Evolutionary conservation across 148 eudicot genomes (phyloP).

Genomic region (Cornus florida): DNA sequence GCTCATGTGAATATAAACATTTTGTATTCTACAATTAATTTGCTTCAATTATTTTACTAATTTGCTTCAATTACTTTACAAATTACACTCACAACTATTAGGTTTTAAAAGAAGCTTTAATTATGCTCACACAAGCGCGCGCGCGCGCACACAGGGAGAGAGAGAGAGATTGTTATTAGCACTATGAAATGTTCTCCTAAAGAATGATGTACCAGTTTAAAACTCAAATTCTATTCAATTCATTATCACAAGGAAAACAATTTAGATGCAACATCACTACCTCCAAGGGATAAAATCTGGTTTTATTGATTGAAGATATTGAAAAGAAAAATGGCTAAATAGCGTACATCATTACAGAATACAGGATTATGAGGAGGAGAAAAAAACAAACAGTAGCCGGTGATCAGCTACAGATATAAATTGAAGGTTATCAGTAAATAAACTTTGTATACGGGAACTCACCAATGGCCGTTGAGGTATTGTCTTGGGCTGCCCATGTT

Average conservation of each 20-base stretch:
- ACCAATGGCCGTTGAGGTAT: slow-evolving; percentile 96
- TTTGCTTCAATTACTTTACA: neutral
- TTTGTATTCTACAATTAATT: neutral
- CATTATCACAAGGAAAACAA: neutral
- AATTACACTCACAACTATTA: neutral
- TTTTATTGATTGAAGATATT: neutral
- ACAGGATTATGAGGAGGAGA: neutral
- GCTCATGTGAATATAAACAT: neutral
- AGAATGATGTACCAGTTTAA: neutral
- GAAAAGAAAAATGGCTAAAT: neutral
- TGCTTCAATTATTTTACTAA: neutral
- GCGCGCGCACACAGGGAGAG: neutral
- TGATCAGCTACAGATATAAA: neutral
- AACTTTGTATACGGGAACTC: slow-evolving; percentile 4
- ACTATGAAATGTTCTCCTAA: neutral
- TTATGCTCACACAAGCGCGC: too few relatives aligned
- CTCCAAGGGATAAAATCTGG: neutral
- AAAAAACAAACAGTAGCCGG: neutral
- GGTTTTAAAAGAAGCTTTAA: neutral
- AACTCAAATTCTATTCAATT: neutral
- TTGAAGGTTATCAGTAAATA: neutral
- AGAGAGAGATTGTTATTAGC: neutral
- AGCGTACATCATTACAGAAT: neutral
- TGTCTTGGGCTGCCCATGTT: slow-evolving; percentile 94
- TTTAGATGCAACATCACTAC: neutral